These are phyloP conservation scores for Thielaviopsis ethacetica DNA, from an alignment of 2,329 filamentous ascomycete genomes.

Conservation along the genomic window DNA sequence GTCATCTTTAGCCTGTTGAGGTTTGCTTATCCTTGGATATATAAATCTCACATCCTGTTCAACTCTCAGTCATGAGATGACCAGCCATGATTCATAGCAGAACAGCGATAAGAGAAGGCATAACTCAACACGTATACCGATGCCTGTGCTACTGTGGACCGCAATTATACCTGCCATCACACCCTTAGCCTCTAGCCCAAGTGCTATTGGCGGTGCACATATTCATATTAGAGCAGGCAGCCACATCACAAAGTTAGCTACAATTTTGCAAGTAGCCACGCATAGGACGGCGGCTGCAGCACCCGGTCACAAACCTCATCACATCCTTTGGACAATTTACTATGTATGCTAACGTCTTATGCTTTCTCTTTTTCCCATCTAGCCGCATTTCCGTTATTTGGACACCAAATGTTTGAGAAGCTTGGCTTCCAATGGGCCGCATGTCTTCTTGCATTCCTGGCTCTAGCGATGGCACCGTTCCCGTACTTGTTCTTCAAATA, in stretches of 20 bases:
- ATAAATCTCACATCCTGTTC: not conserved
- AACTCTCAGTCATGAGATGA: not conserved
- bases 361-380: not conserved
- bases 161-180: not conserved
- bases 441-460: constrained; percentile 43
- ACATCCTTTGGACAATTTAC: not conserved
- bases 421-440: constrained; percentile 58
- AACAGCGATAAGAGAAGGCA: not conserved
- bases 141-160: not conserved
- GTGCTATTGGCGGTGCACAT: not conserved
- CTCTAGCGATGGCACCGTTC: constrained; percentile 45
- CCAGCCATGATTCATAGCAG: not conserved
- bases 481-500: constrained; percentile 47
- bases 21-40: not conserved
- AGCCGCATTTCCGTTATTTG: constrained; percentile 65
- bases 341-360: not conserved
- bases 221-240: not conserved
- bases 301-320: not conserved
- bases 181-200: not conserved
- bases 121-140: not conserved
- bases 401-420: constrained; percentile 52
- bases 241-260: not conserved
- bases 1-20: not conserved
- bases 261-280: not conserved
- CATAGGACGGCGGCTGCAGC: not conserved